Percentiles rank a stretch among this genome's conserved stretches.
These are phyloP conservation scores for Aspergillus leporis DNA, from an alignment of 495 filamentous ascomycete genomes.

Conservation along the genomic window DNA sequence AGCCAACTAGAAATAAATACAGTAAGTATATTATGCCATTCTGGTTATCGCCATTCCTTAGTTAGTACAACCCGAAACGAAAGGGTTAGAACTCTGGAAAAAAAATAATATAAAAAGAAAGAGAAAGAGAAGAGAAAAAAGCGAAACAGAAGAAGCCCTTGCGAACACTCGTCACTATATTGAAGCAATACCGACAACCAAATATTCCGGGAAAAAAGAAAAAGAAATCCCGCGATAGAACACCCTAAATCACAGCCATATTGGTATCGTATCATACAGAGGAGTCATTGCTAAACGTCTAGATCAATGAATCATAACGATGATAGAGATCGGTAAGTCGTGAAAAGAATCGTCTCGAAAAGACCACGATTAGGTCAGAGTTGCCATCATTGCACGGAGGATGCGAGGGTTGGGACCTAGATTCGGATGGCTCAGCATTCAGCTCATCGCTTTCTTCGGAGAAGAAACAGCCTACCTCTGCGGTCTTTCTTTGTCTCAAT, in stretches of 20 bases:
- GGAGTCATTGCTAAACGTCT: background rate
- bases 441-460: slow-evolving; percentile 41
- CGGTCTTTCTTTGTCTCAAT: slow-evolving; percentile 76
- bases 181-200: slow-evolving; percentile 11
- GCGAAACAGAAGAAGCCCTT: background rate
- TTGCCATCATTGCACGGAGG: slow-evolving; percentile 74
- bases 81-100: background rate
- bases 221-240: background rate
- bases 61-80: background rate
- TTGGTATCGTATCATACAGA: slow-evolving; percentile 8
- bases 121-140: background rate
- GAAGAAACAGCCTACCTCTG: slow-evolving; percentile 80
- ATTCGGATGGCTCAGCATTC: slow-evolving; percentile 21
- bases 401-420: slow-evolving; percentile 60
- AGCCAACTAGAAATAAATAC: too few species aligned
- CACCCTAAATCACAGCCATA: slow-evolving; percentile 2
- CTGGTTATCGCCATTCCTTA: background rate
- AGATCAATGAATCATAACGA: slow-evolving; percentile 7
- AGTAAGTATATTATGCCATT: background rate
- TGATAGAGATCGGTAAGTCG: background rate
- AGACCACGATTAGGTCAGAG: slow-evolving; percentile 58
- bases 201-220: slow-evolving; percentile 1
- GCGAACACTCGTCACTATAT: background rate
- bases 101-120: slow-evolving; percentile 1
- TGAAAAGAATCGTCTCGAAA: background rate